These are phyloP conservation scores for Aspergillus quadricinctus DNA, from an alignment of 2,329 filamentous ascomycete genomes.

Conservation along the genomic window DNA sequence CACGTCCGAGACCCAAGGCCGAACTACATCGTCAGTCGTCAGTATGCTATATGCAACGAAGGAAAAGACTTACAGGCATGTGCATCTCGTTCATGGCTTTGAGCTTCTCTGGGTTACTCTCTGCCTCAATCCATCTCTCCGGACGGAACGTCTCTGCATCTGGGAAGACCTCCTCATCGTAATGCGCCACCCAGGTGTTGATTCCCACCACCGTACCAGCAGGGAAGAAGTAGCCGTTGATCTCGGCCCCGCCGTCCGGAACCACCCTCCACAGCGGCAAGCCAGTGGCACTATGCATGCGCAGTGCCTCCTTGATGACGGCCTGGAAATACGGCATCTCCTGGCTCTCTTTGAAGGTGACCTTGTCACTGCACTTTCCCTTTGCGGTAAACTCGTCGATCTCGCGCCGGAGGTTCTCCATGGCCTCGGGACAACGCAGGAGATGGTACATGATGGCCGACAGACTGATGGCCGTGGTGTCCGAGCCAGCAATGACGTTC, in stretches of 20 bases:
- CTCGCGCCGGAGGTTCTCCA: slow-evolving; percentile 28
- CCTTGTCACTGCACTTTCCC: slow-evolving; percentile 19
- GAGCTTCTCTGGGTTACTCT: slow-evolving; percentile 24
- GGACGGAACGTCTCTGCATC: slow-evolving; percentile 44
- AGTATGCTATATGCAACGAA: not conserved
- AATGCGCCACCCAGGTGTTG: slow-evolving; percentile 44
- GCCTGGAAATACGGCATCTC: slow-evolving; percentile 51
- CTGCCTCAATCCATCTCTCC: slow-evolving; percentile 43
- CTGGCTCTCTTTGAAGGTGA: slow-evolving; percentile 39
- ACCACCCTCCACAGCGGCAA: slow-evolving; percentile 50
- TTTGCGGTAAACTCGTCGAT: slow-evolving; percentile 25
- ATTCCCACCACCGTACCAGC: slow-evolving; percentile 42
- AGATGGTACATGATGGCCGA: slow-evolving; percentile 45
- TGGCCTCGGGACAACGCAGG: slow-evolving; percentile 28
- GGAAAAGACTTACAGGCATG: slow-evolving; percentile 32
- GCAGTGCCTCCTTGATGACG: slow-evolving; percentile 51
- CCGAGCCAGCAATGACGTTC: slow-evolving; percentile 34
- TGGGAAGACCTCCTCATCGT: slow-evolving; percentile 41
- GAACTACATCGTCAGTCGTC: slow-evolving; percentile 19
- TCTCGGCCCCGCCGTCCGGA: slow-evolving; percentile 41
- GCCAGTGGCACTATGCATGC: slow-evolving; percentile 48
- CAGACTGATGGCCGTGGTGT: slow-evolving; percentile 49
- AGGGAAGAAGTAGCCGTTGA: slow-evolving; percentile 42
- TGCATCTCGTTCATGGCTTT: slow-evolving; percentile 36
- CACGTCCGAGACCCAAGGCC: slow-evolving; percentile 32